phyloP scores from a whole-genome alignment of 768 basidiomycete genomes.

The Baorangia bicolor region DNA sequence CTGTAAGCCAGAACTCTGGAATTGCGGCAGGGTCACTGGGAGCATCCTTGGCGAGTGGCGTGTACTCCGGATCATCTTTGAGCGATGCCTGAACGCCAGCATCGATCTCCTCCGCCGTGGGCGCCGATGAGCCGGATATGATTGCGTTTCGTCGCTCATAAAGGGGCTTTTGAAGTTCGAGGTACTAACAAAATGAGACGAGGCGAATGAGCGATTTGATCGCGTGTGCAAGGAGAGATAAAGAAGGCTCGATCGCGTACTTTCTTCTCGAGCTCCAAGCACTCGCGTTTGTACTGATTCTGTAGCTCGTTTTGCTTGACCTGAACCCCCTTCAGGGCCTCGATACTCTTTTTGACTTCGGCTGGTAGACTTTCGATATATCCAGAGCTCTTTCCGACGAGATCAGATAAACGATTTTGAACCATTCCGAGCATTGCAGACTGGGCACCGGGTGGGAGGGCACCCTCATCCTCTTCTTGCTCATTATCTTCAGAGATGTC shows the following conservation, averaged over 20 bases:
- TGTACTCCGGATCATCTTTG: constrained; percentile 76
- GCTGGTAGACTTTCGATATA: constrained; percentile 89
- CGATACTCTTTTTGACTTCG: constrained; percentile 79
- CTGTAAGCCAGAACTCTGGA: constrained; percentile 98
- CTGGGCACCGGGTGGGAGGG: constrained; percentile 46
- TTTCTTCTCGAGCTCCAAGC: constrained; percentile 94
- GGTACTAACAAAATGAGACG: constrained; percentile 48
- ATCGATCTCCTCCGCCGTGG: constrained; percentile 79
- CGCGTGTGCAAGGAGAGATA: constrained; percentile 12
- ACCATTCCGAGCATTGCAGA: constrained; percentile 82
- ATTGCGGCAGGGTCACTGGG: constrained; percentile 49
- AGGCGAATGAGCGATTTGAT: constrained; percentile 8
- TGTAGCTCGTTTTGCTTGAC: constrained; percentile 88
- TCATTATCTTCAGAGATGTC: constrained; percentile 85
- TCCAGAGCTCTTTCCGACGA: constrained; percentile 90
- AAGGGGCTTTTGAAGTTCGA: constrained; percentile 74
- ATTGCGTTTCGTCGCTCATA: constrained; percentile 86
- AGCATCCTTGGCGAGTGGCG: constrained; percentile 54
- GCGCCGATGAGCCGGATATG: constrained; percentile 71
- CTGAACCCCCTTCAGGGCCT: constrained; percentile 93
- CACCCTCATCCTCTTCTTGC: constrained; percentile 55
- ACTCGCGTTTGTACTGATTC: constrained; percentile 90
- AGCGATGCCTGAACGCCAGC: constrained; percentile 70
- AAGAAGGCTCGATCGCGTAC: constrained; percentile 40
- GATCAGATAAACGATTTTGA: constrained; percentile 78